phyloP scores from a whole-genome alignment of 73 alveolate species.

The Paramecium sonneborni region DNA sequence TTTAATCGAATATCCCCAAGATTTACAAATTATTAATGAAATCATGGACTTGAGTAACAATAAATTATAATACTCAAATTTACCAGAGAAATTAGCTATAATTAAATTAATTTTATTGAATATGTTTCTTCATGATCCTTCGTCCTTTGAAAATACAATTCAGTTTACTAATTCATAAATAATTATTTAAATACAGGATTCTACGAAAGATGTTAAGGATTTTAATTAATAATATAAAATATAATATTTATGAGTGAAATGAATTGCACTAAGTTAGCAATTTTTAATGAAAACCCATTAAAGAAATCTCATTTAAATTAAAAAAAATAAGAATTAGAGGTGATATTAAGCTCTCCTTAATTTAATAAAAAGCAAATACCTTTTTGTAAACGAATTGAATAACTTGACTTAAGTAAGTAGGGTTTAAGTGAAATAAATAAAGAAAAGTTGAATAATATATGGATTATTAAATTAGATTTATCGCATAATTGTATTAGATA shows the following conservation, averaged over 20 bases:
- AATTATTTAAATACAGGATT: no score
- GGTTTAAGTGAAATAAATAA: not conserved
- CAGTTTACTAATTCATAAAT: no score
- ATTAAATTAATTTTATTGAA: no score
- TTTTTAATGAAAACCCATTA: constrained; percentile 1
- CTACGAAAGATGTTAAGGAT: not conserved
- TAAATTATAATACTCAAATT: no score
- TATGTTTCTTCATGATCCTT: no score
- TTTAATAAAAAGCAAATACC: not conserved
- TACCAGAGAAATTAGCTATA: no score
- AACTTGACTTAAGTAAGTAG: not conserved
- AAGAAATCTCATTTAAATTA: not conserved
- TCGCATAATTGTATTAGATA: not conserved
- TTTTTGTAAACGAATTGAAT: not conserved
- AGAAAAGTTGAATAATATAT: not conserved
- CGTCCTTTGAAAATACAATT: not conserved
- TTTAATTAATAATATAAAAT: not conserved
- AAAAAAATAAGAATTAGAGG: not conserved
- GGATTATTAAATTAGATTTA: constrained; percentile 1
- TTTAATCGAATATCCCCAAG: no score
- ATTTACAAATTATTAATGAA: no score
- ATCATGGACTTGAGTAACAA: no score
- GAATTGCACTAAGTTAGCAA: constrained; percentile 1
- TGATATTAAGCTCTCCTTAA: not conserved
- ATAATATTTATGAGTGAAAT: not conserved